phyloP scores from a whole-genome alignment of 441 rosid species.

The Gossypium laxum region DNA sequence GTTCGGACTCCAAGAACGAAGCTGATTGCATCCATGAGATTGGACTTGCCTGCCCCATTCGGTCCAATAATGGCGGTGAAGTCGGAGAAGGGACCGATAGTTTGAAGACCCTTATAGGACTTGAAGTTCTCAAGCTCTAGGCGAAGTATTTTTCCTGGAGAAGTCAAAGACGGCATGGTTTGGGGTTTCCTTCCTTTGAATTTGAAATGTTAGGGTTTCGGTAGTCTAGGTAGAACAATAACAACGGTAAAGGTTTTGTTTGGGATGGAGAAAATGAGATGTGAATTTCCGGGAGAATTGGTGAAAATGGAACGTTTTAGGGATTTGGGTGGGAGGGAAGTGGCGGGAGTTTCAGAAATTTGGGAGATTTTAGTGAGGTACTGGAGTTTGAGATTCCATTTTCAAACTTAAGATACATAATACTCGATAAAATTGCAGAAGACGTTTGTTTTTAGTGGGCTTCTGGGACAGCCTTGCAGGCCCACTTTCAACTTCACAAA shows the following conservation, averaged over 20 bases:
- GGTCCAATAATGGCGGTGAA: conserved; percentile 98
- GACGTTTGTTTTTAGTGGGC: neutral
- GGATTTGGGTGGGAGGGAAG: neutral
- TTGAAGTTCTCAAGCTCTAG: conserved; percentile 93
- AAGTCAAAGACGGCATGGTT: conserved; percentile 55
- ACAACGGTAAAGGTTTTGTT: neutral
- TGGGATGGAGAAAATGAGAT: neutral
- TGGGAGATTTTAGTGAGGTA: neutral
- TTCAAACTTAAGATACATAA: neutral
- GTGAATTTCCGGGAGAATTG: conserved; percentile 1
- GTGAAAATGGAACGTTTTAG: neutral
- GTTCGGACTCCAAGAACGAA: conserved; percentile 98
- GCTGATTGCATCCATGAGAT: conserved; percentile 97
- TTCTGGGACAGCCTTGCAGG: neutral
- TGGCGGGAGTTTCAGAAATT: conserved; percentile 7
- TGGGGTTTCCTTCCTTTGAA: neutral
- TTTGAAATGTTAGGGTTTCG: neutral
- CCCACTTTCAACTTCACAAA: neutral
- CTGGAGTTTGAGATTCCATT: neutral
- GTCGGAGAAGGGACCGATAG: conserved; percentile 84
- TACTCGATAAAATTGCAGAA: neutral
- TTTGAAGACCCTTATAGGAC: conserved; percentile 81
- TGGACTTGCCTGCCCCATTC: conserved; percentile 93
- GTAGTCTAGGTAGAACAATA: neutral
- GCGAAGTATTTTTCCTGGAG: conserved; percentile 70